These are phyloP conservation scores for Fusarium phyllophilum DNA, from an alignment of 2,329 filamentous ascomycete species.

Conservation along the genomic window DNA sequence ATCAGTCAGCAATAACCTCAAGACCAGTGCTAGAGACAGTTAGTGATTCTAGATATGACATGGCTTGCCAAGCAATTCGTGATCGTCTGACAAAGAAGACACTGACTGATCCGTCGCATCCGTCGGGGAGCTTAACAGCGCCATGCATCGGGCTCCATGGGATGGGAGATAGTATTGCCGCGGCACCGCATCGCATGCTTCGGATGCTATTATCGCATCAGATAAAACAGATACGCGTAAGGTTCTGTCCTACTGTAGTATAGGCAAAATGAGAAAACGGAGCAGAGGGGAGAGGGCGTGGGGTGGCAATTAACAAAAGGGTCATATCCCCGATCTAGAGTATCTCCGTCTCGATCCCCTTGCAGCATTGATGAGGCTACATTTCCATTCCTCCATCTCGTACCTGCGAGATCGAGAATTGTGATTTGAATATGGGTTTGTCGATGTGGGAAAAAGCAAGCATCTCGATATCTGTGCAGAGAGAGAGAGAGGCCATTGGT, in stretches of 20 bases:
- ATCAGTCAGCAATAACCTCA: conserved; percentile 20
- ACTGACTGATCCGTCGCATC: conserved; percentile 23
- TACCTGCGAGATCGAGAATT: conserved; percentile 1
- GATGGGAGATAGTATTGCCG: conserved; percentile 22
- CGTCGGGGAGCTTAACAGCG: conserved; percentile 10
- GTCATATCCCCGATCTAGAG: not conserved
- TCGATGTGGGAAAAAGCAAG: not conserved
- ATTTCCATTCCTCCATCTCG: conserved; percentile 1
- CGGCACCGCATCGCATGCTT: not conserved
- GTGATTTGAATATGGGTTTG: not conserved
- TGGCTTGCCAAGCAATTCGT: conserved; percentile 12
- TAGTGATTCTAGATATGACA: conserved; percentile 2
- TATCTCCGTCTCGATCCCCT: conserved; percentile 15
- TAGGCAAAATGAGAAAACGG: not conserved
- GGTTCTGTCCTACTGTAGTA: not conserved
- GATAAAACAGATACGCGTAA: not conserved
- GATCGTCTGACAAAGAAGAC: conserved; percentile 30
- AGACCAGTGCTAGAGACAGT: conserved; percentile 3
- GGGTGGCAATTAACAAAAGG: not conserved
- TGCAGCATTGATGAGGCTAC: conserved; percentile 15
- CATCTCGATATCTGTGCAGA: conserved; percentile 22
- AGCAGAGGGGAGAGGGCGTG: not conserved
- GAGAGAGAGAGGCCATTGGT: not conserved
- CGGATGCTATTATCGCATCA: conserved; percentile 5
- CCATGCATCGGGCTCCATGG: conserved; percentile 3